Conservation (phyloP, 305 asterid species). For the Fraxinus angustifolia region DNA sequence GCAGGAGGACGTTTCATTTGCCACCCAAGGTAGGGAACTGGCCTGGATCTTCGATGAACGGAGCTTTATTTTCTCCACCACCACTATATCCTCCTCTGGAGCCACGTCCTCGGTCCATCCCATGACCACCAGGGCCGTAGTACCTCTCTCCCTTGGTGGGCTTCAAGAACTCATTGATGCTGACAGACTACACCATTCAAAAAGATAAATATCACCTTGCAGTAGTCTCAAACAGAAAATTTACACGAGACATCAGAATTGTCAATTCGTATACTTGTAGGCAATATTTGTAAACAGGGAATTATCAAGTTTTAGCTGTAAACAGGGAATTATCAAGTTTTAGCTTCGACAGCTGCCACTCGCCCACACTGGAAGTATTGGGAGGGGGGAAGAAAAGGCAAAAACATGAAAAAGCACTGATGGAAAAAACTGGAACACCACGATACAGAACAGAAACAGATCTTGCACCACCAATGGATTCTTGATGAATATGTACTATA, state of each 20-base stretch:
- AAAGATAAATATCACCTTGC: background rate
- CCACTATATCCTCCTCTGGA: constrained; percentile 39
- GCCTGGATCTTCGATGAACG: constrained; percentile 50
- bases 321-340: background rate
- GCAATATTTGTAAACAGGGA: background rate
- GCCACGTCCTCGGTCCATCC: constrained; percentile 72
- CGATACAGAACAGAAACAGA: background rate
- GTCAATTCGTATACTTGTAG: background rate
- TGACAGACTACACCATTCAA: constrained; percentile 51
- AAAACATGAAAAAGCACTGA: background rate
- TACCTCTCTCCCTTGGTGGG: constrained; percentile 68
- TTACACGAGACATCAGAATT: background rate
- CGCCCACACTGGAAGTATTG: background rate
- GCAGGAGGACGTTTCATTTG: constrained; percentile 31
- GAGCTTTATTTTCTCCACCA: constrained; percentile 39
- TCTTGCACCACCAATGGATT: background rate
- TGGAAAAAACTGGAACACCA: background rate
- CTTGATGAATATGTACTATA: background rate
- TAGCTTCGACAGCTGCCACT: background rate
- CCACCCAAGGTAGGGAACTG: constrained; percentile 66
- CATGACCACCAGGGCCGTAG: constrained; percentile 56
- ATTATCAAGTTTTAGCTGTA: background rate
- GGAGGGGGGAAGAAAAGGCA: background rate
- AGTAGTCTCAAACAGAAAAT: background rate
- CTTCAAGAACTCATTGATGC: constrained; percentile 85